These are phyloP conservation scores for Ogataea parapolymorpha DNA, from an alignment of 805 yeast species.

Conservation along the genomic window DNA sequence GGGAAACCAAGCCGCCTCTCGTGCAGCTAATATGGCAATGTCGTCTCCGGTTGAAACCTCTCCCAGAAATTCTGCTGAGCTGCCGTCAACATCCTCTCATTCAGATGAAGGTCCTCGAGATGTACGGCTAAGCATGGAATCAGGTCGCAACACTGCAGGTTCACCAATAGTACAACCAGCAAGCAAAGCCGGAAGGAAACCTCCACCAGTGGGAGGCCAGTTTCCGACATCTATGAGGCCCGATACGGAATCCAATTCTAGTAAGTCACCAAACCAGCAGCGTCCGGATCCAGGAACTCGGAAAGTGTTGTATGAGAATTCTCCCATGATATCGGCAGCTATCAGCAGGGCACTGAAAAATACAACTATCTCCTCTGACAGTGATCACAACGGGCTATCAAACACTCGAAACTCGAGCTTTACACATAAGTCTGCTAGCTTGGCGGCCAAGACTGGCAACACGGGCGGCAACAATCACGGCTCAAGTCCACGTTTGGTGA, in stretches of 20 bases:
- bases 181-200: conserved; percentile 11
- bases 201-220: conserved; percentile 16
- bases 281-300: conserved; percentile 14
- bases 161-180: neutral
- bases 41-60: conserved; percentile 13
- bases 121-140: neutral
- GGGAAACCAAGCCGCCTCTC: conserved; percentile 36
- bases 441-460: neutral
- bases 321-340: conserved; percentile 36
- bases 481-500: conserved; percentile 34
- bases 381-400: conserved; percentile 2
- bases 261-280: neutral
- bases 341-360: conserved; percentile 31
- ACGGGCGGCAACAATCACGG: conserved; percentile 1
- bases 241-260: conserved; percentile 5
- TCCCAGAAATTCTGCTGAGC: conserved; percentile 14
- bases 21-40: conserved; percentile 32
- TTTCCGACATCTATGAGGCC: conserved; percentile 21
- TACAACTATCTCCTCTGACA: conserved; percentile 7
- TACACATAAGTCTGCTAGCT: conserved; percentile 1
- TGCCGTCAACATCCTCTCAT: conserved; percentile 20
- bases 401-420: neutral
- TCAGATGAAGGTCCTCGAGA: conserved; percentile 10
- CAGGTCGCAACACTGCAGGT: neutral
- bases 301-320: conserved; percentile 20